Conservation (phyloP, 1,284 basidiomycete genomes). For the Grifola frondosa region DNA sequence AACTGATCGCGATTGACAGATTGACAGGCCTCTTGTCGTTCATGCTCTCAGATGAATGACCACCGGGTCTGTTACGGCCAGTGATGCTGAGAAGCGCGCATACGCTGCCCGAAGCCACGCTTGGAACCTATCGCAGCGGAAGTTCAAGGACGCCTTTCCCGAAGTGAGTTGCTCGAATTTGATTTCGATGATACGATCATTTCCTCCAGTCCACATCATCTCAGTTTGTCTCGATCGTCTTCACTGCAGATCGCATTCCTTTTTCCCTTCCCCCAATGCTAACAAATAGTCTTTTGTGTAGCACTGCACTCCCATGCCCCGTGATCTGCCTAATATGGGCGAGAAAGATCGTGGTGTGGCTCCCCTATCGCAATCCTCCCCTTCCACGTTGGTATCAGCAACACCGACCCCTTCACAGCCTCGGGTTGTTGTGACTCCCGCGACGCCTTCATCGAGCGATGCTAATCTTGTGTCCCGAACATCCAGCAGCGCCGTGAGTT, state of each 20-base stretch:
- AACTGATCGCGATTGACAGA: conserved; percentile 42
- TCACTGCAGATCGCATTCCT: not conserved
- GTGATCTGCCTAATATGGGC: conserved; percentile 87
- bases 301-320: conserved; percentile 67
- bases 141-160: conserved; percentile 84
- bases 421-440: not conserved
- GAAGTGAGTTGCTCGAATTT: conserved; percentile 54
- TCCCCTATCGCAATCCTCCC: conserved; percentile 27
- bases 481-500: conserved; percentile 10
- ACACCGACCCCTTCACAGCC: conserved; percentile 9
- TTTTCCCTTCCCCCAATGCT: too few species aligned
- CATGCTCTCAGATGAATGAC: conserved; percentile 98
- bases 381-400: conserved; percentile 18
- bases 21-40: conserved; percentile 94
- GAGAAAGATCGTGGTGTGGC: conserved; percentile 63
- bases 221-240: conserved; percentile 1
- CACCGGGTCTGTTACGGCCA: conserved; percentile 84
- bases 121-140: conserved; percentile 80
- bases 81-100: conserved; percentile 75
- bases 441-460: conserved; percentile 7
- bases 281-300: conserved; percentile 33
- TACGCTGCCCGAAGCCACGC: conserved; percentile 81
- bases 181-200: conserved; percentile 4
- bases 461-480: conserved; percentile 15
- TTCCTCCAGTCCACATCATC: conserved; percentile 7